phyloP scores from a whole-genome alignment of 2,329 filamentous ascomycete species.

The Fusarium sulawesiense region DNA sequence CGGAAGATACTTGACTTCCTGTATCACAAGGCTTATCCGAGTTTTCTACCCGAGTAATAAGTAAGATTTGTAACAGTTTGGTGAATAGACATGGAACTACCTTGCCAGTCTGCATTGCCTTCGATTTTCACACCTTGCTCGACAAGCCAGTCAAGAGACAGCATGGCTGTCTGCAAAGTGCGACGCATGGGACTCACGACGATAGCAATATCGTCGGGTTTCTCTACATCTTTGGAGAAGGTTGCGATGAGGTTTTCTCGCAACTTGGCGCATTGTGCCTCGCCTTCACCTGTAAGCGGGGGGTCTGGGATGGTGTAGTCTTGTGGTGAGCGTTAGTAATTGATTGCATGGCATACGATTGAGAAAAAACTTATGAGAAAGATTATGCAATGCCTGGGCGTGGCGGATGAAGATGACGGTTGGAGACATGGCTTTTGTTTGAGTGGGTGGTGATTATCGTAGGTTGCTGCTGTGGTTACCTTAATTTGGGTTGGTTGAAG shows the following conservation, averaged over 20 bases:
- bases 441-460: background rate
- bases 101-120: constrained; percentile 73
- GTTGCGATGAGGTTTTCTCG: constrained; percentile 55
- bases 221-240: constrained; percentile 49
- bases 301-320: constrained; percentile 64
- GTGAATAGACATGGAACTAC: constrained; percentile 49
- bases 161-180: constrained; percentile 72
- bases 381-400: constrained; percentile 76
- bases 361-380: constrained; percentile 57
- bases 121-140: constrained; percentile 64
- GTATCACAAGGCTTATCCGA: constrained; percentile 70
- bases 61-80: background rate
- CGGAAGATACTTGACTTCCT: constrained; percentile 59
- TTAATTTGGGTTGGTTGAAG: background rate
- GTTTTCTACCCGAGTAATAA: constrained; percentile 56
- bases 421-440: constrained; percentile 58
- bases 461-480: background rate
- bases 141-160: constrained; percentile 69
- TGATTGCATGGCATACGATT: background rate
- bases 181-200: constrained; percentile 73
- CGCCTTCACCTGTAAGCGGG: constrained; percentile 60
- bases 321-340: constrained; percentile 50
- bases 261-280: constrained; percentile 60
- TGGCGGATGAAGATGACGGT: constrained; percentile 87
- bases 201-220: constrained; percentile 59